Evolutionary conservation across 179 eudicot species (phyloP), one percentile per base, ranked within the genome.

Genomic region (Silene vulgaris): DNA sequence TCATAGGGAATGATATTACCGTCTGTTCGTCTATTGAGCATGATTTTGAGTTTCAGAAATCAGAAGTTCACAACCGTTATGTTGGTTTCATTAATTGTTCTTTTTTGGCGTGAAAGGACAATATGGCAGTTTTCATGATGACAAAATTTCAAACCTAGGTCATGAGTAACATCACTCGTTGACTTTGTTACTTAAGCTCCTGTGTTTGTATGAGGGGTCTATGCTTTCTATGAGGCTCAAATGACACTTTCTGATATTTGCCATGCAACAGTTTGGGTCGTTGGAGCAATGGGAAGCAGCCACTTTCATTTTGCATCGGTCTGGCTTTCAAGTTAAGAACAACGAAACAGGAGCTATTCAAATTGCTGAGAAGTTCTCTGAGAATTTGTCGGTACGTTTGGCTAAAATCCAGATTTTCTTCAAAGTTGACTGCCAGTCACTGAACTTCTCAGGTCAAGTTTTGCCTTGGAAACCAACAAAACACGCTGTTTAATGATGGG

Each of bases 241-340:
- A n/a, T 76, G 77, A 74, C 75, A 7, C 6, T 5, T 19, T 71
- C 72, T 4, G 26, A 59, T 57, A 59, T 11, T 57, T 71, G 28
- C 68, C 9, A 28, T 77, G 62, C 59, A 80, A 76, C 90, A 91
- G 98, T 82, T 86, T 80, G 96, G 89, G 65, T 77, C 96, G 61
- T 72, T 86, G 45, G 96, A 93, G 73, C 82, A 81, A 19, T 91
- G 97, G 96, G 97, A 90, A 86, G 86, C 80, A 71, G 86, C 94
- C 73, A 91, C 90, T 74, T 76, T 91, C 40, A 73, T 60, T 48
- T 80, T 93, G 85, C 84, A 82, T 74, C 85, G 89, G 77, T 84
- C 94, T 13, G 84, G 90, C 73, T 91, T 86, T 83, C 91, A 90
- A 85, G 86, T 93, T 72, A 88, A 84, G 84, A 84, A 84, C 78